These are phyloP conservation scores for Chlamydomonas schloesseri DNA, from an alignment of 139 green algal genomes.

Conservation along the genomic window DNA sequence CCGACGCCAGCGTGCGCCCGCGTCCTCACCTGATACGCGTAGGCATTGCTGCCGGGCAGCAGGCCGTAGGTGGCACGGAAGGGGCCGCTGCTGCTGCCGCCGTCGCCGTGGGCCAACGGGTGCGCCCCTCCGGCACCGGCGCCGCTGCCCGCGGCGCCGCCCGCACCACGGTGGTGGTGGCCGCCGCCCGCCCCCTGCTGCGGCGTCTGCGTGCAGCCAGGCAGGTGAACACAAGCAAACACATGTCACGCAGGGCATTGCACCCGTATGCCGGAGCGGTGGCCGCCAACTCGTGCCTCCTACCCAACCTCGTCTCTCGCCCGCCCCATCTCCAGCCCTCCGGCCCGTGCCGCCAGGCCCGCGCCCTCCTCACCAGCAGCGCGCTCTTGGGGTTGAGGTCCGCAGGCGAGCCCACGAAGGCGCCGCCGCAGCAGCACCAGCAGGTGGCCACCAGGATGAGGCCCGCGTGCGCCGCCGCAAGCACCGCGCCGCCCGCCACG, in stretches of 20 bases:
- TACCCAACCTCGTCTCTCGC: no score
- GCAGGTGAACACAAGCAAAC: neutral
- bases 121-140: no score
- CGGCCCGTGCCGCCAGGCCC: no score
- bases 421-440: constrained; percentile 21
- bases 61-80: constrained; percentile 35
- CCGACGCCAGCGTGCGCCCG: no score
- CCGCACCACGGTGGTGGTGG: neutral
- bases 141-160: neutral
- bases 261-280: no score
- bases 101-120: neutral
- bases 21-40: neutral
- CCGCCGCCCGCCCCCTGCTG: neutral
- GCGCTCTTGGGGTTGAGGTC: constrained; percentile 6
- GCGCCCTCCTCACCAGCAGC: constrained; percentile 26
- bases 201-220: neutral
- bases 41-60: constrained; percentile 16
- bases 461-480: no score
- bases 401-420: neutral
- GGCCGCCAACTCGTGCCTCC: no score
- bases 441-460: neutral
- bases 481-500: no score
- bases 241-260: no score
- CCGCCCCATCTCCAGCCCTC: no score
- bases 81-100: neutral